Evolutionary conservation across 2,329 filamentous ascomycete genomes (phyloP).

Genomic region (Pseudogymnoascus sp.): DNA sequence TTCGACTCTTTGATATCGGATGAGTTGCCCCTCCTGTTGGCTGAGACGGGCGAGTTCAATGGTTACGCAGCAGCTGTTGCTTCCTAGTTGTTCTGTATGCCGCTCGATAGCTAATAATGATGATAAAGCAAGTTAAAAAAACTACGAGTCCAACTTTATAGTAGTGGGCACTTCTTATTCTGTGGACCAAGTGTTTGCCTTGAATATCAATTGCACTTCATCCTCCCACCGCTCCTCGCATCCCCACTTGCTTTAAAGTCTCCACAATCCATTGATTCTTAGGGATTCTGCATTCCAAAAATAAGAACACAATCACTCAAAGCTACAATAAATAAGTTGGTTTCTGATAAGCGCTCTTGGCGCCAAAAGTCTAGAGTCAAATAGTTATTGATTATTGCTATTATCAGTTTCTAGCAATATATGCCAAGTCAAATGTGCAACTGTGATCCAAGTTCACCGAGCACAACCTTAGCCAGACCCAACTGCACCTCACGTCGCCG

Average conservation of each 20-base stretch:
- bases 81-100: conserved; percentile 10
- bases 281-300: background rate
- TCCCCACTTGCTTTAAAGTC: background rate
- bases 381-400: background rate
- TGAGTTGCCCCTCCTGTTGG: conserved; percentile 33
- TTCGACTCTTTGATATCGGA: conserved; percentile 32
- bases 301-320: background rate
- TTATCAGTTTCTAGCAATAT: background rate
- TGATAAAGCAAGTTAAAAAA: background rate
- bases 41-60: conserved; percentile 19
- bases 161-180: too few relatives aligned
- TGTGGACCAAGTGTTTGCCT: background rate
- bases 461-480: background rate
- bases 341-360: too few relatives aligned
- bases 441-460: background rate
- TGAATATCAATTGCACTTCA: background rate
- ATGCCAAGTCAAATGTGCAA: background rate
- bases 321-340: too few relatives aligned
- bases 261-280: background rate
- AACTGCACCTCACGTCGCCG: background rate
- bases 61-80: conserved; percentile 13
- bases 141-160: background rate
- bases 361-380: background rate
- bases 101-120: background rate
- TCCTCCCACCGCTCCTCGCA: background rate